Percentiles rank a stretch among this genome's conserved stretches.
Conservation (phyloP, 108 stramenopile species). For the Pseudonitzschia multistriata region DNA sequence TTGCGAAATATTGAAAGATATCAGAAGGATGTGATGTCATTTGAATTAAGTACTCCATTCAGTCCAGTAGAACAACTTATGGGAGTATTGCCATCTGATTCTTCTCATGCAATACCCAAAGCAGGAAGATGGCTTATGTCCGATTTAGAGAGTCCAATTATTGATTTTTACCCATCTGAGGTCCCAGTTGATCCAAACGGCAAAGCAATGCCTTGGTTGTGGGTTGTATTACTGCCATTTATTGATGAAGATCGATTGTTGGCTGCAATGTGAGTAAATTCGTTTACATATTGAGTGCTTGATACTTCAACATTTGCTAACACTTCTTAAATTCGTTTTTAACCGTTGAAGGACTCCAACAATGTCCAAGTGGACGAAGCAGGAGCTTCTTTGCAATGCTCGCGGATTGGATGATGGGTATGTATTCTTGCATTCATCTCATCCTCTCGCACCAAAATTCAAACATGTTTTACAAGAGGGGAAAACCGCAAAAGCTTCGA, state of each 20-base stretch:
- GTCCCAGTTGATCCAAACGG: conserved; percentile 98
- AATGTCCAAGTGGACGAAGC: conserved; percentile 79
- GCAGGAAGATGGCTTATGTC: conserved; percentile 90
- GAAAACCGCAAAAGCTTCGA: conserved; percentile 49
- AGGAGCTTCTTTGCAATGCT: conserved; percentile 76
- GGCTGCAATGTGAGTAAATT: conserved; percentile 59
- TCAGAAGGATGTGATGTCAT: conserved; percentile 65
- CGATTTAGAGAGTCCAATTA: conserved; percentile 88
- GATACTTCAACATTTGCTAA: background rate
- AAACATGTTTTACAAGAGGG: conserved; percentile 37
- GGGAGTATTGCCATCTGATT: conserved; percentile 94
- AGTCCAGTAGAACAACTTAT: conserved; percentile 96
- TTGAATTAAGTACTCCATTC: conserved; percentile 90
- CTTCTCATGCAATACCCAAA: conserved; percentile 93
- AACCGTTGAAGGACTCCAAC: conserved; percentile 52
- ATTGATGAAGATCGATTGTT: conserved; percentile 94
- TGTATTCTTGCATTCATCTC: conserved; percentile 65
- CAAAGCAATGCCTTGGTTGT: conserved; percentile 98
- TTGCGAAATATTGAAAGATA: conserved; percentile 91
- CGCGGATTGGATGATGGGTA: conserved; percentile 88
- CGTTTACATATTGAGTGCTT: background rate
- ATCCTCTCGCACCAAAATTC: conserved; percentile 60
- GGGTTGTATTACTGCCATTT: conserved; percentile 98
- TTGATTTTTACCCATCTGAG: conserved; percentile 94
- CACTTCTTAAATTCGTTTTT: conserved; percentile 3